A percentile compares a stretch with the other conserved stretches of the same genome.
These are phyloP conservation scores for Daphne laureola DNA, from an alignment of 441 rosid genomes.

Conservation along the genomic window DNA sequence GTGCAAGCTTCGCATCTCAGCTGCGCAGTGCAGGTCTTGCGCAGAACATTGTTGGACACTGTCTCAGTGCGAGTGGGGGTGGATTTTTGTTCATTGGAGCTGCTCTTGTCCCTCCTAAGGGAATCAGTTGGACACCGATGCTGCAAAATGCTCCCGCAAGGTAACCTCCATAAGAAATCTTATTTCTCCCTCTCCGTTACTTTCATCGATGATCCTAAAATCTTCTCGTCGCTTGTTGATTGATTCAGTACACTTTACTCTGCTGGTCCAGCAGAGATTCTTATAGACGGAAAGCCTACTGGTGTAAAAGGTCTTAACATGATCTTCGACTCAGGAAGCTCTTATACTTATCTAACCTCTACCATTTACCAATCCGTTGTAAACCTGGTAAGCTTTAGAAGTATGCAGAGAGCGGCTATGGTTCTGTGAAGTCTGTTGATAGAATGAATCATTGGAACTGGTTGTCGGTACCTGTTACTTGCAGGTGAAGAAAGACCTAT, in stretches of 20 bases:
- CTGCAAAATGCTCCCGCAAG: conserved; percentile 13
- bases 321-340: conserved; percentile 57
- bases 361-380: conserved; percentile 32
- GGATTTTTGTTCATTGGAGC: conserved; percentile 62
- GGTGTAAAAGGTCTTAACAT: conserved; percentile 40
- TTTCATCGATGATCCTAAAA: neutral
- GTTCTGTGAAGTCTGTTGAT: no score
- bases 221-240: conserved; percentile 9
- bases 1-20: conserved; percentile 44
- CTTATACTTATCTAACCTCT: conserved; percentile 44
- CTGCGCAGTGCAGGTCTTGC: conserved; percentile 27
- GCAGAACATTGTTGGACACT: conserved; percentile 44
- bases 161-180: conserved; percentile 24
- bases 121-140: conserved; percentile 45
- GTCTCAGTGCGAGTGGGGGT: conserved; percentile 44
- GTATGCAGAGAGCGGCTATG: no score
- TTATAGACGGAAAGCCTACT: conserved; percentile 27
- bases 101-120: conserved; percentile 39
- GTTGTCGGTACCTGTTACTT: conserved; percentile 6
- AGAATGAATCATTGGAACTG: neutral
- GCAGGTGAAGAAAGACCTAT: conserved; percentile 39
- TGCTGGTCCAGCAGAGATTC: conserved; percentile 50
- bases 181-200: neutral
- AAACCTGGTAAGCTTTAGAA: conserved; percentile 32
- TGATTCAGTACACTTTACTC: conserved; percentile 40